Evolutionary conservation across 2,329 filamentous ascomycete species (phyloP).

Genomic region (Fusarium veterinarium): DNA sequence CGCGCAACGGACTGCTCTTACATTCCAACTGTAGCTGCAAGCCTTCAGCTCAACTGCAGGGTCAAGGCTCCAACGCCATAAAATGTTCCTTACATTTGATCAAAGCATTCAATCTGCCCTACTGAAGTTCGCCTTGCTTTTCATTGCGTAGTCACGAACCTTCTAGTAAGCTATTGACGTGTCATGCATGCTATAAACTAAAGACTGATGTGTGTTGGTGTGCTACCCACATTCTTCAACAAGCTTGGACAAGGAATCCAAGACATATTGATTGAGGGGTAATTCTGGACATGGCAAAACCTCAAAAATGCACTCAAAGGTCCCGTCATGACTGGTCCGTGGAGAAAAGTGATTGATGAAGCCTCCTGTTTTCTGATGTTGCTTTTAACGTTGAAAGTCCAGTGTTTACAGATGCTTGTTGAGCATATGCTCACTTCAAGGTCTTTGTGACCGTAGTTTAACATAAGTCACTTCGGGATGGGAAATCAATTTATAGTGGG

Average conservation of each 20-base stretch:
- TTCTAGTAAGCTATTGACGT: constrained; percentile 16
- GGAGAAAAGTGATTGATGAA: not conserved
- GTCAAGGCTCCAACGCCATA: constrained; percentile 9
- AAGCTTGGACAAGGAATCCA: constrained; percentile 3
- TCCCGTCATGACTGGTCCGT: not conserved
- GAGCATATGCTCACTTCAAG: not conserved
- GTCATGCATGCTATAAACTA: constrained; percentile 13
- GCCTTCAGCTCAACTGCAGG: not conserved
- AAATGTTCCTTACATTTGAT: not conserved
- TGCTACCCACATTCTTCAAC: not conserved
- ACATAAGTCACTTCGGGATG: not conserved
- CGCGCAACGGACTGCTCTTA: constrained; percentile 10
- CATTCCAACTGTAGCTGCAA: constrained; percentile 2
- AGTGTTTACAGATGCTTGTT: not conserved
- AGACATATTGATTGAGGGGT: not conserved
- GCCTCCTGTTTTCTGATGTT: not conserved
- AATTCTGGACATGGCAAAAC: not conserved
- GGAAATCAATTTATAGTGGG: not conserved
- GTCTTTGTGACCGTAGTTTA: too few species aligned
- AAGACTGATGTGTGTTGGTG: not conserved
- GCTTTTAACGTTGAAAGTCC: not conserved
- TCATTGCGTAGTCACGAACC: constrained; percentile 9
- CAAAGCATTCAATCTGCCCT: not conserved
- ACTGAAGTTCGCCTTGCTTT: constrained; percentile 4
- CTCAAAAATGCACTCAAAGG: not conserved